Evolutionary conservation across 2,329 filamentous ascomycete species (phyloP), one percentile per base, ranked within the genome.

Genomic region (Podosphaera xanthii): DNA sequence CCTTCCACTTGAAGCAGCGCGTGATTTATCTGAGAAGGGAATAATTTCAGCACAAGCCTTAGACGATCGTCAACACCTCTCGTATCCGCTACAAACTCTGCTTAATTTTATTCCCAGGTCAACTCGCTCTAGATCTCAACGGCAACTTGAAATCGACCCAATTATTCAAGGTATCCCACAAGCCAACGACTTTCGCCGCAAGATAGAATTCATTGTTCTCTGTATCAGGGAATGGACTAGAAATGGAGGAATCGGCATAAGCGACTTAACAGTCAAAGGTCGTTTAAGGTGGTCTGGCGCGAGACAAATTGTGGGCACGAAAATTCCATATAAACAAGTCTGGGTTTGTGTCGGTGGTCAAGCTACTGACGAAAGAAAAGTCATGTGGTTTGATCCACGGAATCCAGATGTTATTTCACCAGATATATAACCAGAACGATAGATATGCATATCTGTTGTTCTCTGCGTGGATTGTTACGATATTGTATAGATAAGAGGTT

Each of bases 141-240:
- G 75, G 62, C 76, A 80, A 3, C 79, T 80, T 8, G 77, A 82
- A 62, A 83, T 84, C 63, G 74, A 77, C 54, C 74, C 77, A 0
- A 77, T 79, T 66, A 70, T 82, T 12, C 79, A 82, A 68, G 75
- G 77, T 59, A 80, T 87, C 59, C 83, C 86, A 0, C 76, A 78
- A 30, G 82, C 83, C 48, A 91, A 91, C 68, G 79, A 83, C 63
- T 80, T 91, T 67, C 79, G 82, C 40, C 76, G 75, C 65, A 91
- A 91, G 73, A 77, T 91, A 60, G 77, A 81, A 61, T 90, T 90
- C 67, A 80, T 90, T 65, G 76, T 77, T 63, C 72, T 76, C 58
- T 77, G 87, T 14, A 76, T 88, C 9, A 77, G 77, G 63, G 83
- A 87, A 68, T 91, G 86, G 86, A 78, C 81, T 10, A 66, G 69